Conservation (phyloP, 2,329 filamentous ascomycete species). For the Diplodia intermedia region DNA sequence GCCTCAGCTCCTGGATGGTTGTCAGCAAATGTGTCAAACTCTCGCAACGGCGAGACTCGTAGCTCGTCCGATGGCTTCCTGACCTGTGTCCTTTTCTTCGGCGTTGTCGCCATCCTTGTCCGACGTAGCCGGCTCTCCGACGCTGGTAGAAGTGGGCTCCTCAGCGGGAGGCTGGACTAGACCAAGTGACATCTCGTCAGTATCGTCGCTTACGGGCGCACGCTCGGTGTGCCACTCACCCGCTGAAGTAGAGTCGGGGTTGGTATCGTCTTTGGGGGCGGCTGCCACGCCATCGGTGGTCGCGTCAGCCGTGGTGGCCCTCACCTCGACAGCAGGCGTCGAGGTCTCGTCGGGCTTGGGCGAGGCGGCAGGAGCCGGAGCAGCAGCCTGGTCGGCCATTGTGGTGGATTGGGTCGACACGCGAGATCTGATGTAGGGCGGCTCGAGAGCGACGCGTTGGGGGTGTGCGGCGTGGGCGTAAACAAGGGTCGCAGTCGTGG, state of each 20-base stretch:
- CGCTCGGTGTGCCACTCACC: constrained; percentile 38
- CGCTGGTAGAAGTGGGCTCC: constrained; percentile 10
- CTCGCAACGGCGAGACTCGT: neutral
- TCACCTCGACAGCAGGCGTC: constrained; percentile 42
- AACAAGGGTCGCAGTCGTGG: constrained; percentile 39
- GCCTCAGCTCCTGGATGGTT: constrained; percentile 41
- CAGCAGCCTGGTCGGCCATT: constrained; percentile 48
- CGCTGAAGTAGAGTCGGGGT: constrained; percentile 40
- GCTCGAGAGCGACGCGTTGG: constrained; percentile 44
- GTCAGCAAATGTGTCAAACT: constrained; percentile 5
- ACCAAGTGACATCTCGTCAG: constrained; percentile 31
- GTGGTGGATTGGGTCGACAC: constrained; percentile 43
- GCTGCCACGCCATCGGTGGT: constrained; percentile 41
- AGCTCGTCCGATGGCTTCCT: neutral
- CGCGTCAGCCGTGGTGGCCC: constrained; percentile 38
- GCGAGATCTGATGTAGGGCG: constrained; percentile 37
- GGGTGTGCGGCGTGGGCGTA: constrained; percentile 42
- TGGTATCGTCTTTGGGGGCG: constrained; percentile 42
- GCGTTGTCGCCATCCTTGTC: constrained; percentile 37
- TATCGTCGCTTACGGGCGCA: constrained; percentile 23
- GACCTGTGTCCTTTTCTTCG: constrained; percentile 38
- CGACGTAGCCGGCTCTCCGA: constrained; percentile 16
- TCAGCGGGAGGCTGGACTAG: constrained; percentile 27
- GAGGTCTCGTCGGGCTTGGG: constrained; percentile 42
- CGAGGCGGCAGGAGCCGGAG: constrained; percentile 41